Conservation (phyloP, 441 rosid species). For the Euphorbia celastroides region DNA sequence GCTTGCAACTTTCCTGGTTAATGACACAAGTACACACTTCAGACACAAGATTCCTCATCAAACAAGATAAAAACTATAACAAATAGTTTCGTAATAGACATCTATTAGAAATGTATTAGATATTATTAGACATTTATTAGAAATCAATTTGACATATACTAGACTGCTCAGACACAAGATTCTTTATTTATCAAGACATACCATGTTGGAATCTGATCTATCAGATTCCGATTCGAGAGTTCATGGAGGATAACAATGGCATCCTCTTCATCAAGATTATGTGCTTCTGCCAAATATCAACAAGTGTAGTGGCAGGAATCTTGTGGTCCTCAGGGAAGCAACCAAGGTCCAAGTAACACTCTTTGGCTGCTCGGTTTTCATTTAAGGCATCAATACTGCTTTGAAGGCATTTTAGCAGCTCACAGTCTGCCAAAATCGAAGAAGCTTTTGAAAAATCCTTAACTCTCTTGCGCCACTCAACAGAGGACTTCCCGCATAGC, state of each 20-base stretch:
- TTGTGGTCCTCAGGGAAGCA: conserved; percentile 57
- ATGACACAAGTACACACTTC: conserved; percentile 9
- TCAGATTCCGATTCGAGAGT: conserved; percentile 37
- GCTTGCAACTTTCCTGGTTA: conserved; percentile 35
- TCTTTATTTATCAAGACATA: no score
- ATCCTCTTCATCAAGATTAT: conserved; percentile 26
- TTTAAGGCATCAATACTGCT: conserved; percentile 41
- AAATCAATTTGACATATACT: no score
- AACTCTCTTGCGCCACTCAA: conserved; percentile 32
- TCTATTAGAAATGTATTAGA: no score
- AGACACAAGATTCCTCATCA: background rate
- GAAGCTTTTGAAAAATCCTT: conserved; percentile 32
- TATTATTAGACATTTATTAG: no score
- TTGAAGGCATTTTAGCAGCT: conserved; percentile 32
- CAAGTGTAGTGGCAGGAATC: conserved; percentile 41
- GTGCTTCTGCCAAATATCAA: conserved; percentile 52
- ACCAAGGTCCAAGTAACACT: conserved; percentile 64
- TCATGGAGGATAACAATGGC: conserved; percentile 34
- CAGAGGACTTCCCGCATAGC: conserved; percentile 32
- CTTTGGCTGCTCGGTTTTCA: conserved; percentile 22
- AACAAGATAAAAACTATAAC: no score
- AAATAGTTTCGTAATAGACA: no score
- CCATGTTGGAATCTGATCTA: conserved; percentile 35
- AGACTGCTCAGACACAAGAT: no score
- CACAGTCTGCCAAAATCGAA: conserved; percentile 23